Conservation (phyloP, 495 filamentous ascomycete species). For the Aspergillus cristatus region DNA sequence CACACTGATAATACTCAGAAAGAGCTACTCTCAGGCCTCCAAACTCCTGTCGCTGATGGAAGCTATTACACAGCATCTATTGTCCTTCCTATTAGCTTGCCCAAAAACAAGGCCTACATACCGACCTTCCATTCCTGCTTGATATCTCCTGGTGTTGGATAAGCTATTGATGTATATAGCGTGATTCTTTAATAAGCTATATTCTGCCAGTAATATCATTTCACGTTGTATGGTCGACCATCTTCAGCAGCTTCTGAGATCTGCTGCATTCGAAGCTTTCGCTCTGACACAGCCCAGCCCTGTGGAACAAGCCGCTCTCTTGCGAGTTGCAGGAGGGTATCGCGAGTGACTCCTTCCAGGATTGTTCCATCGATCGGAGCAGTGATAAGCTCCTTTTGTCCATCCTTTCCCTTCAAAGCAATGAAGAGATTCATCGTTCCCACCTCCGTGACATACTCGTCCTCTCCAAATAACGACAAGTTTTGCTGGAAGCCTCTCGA, state of each 20-base stretch:
- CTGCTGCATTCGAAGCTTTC: conserved; percentile 6
- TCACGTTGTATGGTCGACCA: no score
- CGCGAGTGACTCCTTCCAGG: conserved; percentile 72
- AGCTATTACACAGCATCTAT: conserved; percentile 49
- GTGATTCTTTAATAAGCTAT: no score
- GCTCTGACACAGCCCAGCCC: conserved; percentile 5
- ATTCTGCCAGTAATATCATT: no score
- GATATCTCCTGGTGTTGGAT: no score
- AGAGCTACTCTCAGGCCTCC: neutral
- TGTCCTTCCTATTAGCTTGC: conserved; percentile 57
- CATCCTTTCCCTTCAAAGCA: conserved; percentile 54
- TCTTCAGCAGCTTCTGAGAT: conserved; percentile 1
- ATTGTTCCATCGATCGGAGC: conserved; percentile 83
- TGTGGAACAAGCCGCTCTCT: conserved; percentile 47
- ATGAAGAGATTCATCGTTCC: conserved; percentile 89
- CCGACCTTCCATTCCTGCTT: conserved; percentile 80
- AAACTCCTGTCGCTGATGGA: neutral
- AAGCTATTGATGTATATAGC: no score
- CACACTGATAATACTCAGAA: neutral
- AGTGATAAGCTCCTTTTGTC: conserved; percentile 61
- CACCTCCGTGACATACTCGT: conserved; percentile 80
- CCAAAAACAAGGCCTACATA: conserved; percentile 52
- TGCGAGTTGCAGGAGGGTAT: conserved; percentile 63
- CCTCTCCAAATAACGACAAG: conserved; percentile 36
- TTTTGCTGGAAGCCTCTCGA: conserved; percentile 15